A percentile compares a stretch with the other conserved stretches of the same genome.
These are phyloP conservation scores for Neopestalotiopsis sp. DNA, from an alignment of 2,329 filamentous ascomycete species.

Conservation along the genomic window DNA sequence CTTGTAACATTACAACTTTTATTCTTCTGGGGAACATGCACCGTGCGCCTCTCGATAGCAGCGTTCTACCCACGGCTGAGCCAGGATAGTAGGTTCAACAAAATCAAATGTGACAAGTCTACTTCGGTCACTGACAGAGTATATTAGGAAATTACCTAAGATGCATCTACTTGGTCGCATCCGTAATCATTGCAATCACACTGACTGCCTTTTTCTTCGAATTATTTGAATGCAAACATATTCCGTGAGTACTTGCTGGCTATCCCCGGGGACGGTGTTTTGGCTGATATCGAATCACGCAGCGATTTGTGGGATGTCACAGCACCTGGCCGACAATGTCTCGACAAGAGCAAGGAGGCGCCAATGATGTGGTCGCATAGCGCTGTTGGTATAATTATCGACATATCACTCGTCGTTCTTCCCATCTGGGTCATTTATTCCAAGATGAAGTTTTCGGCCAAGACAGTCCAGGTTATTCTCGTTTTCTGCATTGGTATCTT, in stretches of 20 bases:
- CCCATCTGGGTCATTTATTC: slow-evolving; percentile 42
- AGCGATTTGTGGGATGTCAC: slow-evolving; percentile 14
- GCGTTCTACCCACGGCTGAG: slow-evolving; percentile 40
- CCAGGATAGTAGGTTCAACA: slow-evolving; percentile 35
- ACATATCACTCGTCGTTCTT: slow-evolving; percentile 39
- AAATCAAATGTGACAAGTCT: neutral
- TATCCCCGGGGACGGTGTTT: neutral
- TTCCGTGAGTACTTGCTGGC: slow-evolving; percentile 1
- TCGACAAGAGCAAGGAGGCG: slow-evolving; percentile 14
- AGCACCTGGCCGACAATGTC: slow-evolving; percentile 12
- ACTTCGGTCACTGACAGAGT: neutral
- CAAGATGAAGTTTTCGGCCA: slow-evolving; percentile 41
- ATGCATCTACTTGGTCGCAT: slow-evolving; percentile 16
- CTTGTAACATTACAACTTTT: slow-evolving; percentile 28
- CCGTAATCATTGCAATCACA: slow-evolving; percentile 19
- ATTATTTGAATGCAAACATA: slow-evolving; percentile 22
- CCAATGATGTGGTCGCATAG: slow-evolving; percentile 15
- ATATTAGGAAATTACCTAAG: slow-evolving; percentile 13
- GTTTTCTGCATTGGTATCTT: slow-evolving; percentile 44
- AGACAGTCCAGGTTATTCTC: slow-evolving; percentile 40
- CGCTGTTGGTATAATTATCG: slow-evolving; percentile 29
- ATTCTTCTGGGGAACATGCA: slow-evolving; percentile 37
- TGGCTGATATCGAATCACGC: neutral
- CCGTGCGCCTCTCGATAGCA: slow-evolving; percentile 39
- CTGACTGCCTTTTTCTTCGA: slow-evolving; percentile 23